Evolutionary conservation across 73 alveolate genomes (phyloP).

Genomic region (Tetrahymena borealis): DNA sequence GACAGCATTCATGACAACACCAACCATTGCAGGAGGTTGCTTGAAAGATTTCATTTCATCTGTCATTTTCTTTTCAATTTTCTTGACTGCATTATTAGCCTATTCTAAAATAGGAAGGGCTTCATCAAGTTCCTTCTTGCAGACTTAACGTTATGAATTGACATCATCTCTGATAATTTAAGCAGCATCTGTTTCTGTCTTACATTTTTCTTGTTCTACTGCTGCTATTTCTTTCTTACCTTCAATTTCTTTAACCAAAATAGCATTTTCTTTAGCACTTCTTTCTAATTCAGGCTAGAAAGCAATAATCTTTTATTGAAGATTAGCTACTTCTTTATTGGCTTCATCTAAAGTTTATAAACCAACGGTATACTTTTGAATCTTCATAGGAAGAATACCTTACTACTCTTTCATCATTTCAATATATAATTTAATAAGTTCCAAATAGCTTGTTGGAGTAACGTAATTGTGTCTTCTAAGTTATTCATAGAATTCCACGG

Average conservation of each 20-base stretch:
- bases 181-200: slow-evolving; percentile 93
- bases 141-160: slow-evolving; percentile 72
- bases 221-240: slow-evolving; percentile 89
- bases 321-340: slow-evolving; percentile 92
- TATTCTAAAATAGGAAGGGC: slow-evolving; percentile 96
- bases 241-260: slow-evolving; percentile 85
- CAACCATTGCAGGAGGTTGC: slow-evolving; percentile 94
- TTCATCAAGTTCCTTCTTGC: slow-evolving; percentile 92
- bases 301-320: slow-evolving; percentile 77
- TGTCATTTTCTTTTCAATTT: slow-evolving; percentile 93
- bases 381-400: slow-evolving; percentile 87
- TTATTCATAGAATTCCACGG: slow-evolving; percentile 86
- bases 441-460: slow-evolving; percentile 99
- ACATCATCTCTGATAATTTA: slow-evolving; percentile 67
- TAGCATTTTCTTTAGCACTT: slow-evolving; percentile 87
- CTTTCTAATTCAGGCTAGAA: slow-evolving; percentile 86
- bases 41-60: slow-evolving; percentile 96
- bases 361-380: slow-evolving; percentile 88
- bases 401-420: slow-evolving; percentile 91
- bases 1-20: slow-evolving; percentile 89
- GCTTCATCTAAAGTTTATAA: slow-evolving; percentile 95
- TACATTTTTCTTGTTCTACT: slow-evolving; percentile 78
- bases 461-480: slow-evolving; percentile 95
- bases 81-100: slow-evolving; percentile 95
- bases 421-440: slow-evolving; percentile 91